Evolutionary conservation across 306 rosid genomes (phyloP).

Genomic region (Inga oerstediana): DNA sequence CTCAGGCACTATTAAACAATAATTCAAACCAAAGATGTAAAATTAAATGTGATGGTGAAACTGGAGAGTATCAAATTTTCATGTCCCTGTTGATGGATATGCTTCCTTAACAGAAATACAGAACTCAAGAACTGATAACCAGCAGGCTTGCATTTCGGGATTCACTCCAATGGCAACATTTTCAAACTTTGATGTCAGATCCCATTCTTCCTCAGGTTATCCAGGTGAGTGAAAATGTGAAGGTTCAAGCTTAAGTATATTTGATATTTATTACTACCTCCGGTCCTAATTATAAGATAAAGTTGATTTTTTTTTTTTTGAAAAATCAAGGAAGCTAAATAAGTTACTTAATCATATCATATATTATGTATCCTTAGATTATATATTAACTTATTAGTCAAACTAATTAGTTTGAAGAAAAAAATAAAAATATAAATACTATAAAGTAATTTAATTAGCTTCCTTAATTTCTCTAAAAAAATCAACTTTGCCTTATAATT

Average conservation of each 20-base stretch:
- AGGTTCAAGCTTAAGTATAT: background rate
- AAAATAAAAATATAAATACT: too few species aligned
- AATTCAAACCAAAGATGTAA: background rate
- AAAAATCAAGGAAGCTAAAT: too few species aligned
- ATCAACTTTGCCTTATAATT: too few species aligned
- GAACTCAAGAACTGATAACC: background rate
- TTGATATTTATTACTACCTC: background rate
- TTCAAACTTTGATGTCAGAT: background rate
- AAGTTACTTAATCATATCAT: too few species aligned
- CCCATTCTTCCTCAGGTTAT: background rate
- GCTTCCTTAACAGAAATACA: conserved; percentile 30
- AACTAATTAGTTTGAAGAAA: too few species aligned
- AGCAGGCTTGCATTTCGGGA: background rate
- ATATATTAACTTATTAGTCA: too few species aligned
- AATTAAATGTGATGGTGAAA: background rate
- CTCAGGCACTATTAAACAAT: background rate
- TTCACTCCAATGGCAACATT: background rate
- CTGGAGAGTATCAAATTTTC: background rate
- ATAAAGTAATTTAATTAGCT: too few species aligned
- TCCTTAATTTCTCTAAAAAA: too few species aligned
- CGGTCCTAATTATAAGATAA: too few species aligned
- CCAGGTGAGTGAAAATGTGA: background rate
- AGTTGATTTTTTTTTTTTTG: too few species aligned
- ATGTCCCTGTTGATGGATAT: background rate
- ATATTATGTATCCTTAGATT: too few species aligned